Evolutionary conservation across 1,284 basidiomycete genomes (phyloP).

Genomic region (Melampsora larici-populina): DNA sequence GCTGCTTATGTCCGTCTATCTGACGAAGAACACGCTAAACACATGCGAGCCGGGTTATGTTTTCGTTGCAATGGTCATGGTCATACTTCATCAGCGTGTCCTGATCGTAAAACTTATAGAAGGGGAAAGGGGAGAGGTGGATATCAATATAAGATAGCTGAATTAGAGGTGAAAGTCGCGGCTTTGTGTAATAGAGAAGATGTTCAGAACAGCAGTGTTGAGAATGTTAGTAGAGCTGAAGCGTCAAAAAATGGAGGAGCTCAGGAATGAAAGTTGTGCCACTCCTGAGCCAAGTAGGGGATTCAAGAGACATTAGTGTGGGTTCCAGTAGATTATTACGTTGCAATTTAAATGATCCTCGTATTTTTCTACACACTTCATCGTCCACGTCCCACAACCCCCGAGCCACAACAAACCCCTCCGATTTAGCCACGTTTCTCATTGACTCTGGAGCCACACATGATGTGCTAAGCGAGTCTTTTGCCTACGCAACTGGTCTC

Average conservation of each 20-base stretch:
- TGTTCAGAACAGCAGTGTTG: too few species aligned
- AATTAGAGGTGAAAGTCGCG: neutral
- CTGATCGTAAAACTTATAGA: neutral
- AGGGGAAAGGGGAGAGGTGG: neutral
- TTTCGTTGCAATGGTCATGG: neutral
- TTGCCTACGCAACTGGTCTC: neutral
- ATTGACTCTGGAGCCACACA: constrained; percentile 11
- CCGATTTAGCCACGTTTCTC: neutral
- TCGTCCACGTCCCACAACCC: too few species aligned
- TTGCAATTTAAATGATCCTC: neutral
- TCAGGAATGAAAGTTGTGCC: too few species aligned
- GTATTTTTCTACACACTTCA: too few species aligned
- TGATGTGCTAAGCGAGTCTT: too few species aligned
- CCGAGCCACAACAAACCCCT: neutral
- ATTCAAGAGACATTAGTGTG: too few species aligned
- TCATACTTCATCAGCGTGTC: neutral
- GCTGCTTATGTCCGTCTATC: too few species aligned
- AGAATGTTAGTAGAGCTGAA: too few species aligned
- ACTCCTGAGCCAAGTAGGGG: neutral
- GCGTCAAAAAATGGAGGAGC: too few species aligned
- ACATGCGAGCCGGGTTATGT: neutral
- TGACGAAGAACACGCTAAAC: too few species aligned
- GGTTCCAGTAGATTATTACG: too few species aligned
- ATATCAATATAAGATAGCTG: neutral
- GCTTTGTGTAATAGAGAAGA: neutral